Conservation (phyloP, 164 flowering plant genomes). For the Cinnamomum micranthum region DNA sequence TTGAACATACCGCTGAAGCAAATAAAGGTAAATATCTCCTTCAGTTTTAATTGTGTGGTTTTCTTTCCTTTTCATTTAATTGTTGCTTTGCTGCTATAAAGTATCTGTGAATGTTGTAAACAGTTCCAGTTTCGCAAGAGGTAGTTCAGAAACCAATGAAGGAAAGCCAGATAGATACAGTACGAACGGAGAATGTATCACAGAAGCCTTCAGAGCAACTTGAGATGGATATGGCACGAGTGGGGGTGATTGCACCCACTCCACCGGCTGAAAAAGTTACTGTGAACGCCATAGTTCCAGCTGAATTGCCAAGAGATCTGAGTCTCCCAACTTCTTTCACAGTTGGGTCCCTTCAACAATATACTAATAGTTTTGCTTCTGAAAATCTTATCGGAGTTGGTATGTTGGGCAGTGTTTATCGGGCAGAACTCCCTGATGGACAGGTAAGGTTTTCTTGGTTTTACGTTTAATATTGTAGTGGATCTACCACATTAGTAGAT, state of each 20-base stretch:
- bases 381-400: constrained; percentile 76
- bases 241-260: constrained; percentile 14
- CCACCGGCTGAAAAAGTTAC: constrained; percentile 32
- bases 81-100: background rate
- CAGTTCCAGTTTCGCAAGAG: constrained; percentile 28
- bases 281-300: constrained; percentile 30
- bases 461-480: background rate
- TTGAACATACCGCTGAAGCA: constrained; percentile 10
- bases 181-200: constrained; percentile 4
- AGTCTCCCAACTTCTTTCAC: constrained; percentile 37
- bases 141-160: constrained; percentile 23
- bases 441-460: constrained; percentile 44
- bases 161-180: constrained; percentile 19
- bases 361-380: constrained; percentile 71
- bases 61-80: background rate
- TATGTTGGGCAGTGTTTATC: constrained; percentile 67
- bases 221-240: constrained; percentile 16
- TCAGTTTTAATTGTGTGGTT: background rate
- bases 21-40: constrained; percentile 33
- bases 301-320: constrained; percentile 20
- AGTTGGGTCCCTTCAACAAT: constrained; percentile 76
- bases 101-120: constrained; percentile 1
- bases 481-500: too few species aligned
- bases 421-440: constrained; percentile 78
- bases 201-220: constrained; percentile 22